Conservation (phyloP, 1,284 basidiomycete genomes). For the Melanopsichium pennsylvanicum region DNA sequence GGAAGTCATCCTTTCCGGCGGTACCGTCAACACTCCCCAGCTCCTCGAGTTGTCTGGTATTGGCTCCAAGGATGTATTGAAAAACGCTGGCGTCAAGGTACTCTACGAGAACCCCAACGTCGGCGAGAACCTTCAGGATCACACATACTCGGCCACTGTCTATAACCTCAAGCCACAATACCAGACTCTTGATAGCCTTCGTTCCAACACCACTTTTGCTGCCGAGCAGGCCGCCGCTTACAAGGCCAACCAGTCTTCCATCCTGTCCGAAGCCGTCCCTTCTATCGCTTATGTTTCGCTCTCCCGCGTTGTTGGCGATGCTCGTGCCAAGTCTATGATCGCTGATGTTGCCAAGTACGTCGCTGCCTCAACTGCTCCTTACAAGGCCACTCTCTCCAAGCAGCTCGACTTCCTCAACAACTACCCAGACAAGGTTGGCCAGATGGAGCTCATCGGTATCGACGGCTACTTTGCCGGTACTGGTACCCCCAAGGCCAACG, state of each 20-base stretch:
- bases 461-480: slow-evolving; percentile 60
- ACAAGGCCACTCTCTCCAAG: slow-evolving; percentile 51
- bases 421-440: slow-evolving; percentile 45
- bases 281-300: slow-evolving; percentile 61
- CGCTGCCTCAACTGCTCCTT: slow-evolving; percentile 23
- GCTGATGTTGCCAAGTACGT: slow-evolving; percentile 50
- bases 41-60: slow-evolving; percentile 70
- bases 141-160: slow-evolving; percentile 61
- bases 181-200: slow-evolving; percentile 54
- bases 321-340: slow-evolving; percentile 41
- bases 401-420: slow-evolving; percentile 57
- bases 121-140: slow-evolving; percentile 70
- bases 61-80: slow-evolving; percentile 67
- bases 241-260: slow-evolving; percentile 48
- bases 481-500: slow-evolving; percentile 45
- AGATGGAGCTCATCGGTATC: slow-evolving; percentile 62
- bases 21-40: slow-evolving; percentile 64
- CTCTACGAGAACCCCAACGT: slow-evolving; percentile 56
- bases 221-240: slow-evolving; percentile 49
- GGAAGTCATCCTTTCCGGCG: slow-evolving; percentile 59
- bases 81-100: slow-evolving; percentile 62
- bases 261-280: slow-evolving; percentile 56
- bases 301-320: slow-evolving; percentile 41
- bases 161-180: slow-evolving; percentile 53
- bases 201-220: slow-evolving; percentile 53